Evolutionary conservation across 495 filamentous ascomycete species (phyloP).

Genomic region (Acidiella bohemica): DNA sequence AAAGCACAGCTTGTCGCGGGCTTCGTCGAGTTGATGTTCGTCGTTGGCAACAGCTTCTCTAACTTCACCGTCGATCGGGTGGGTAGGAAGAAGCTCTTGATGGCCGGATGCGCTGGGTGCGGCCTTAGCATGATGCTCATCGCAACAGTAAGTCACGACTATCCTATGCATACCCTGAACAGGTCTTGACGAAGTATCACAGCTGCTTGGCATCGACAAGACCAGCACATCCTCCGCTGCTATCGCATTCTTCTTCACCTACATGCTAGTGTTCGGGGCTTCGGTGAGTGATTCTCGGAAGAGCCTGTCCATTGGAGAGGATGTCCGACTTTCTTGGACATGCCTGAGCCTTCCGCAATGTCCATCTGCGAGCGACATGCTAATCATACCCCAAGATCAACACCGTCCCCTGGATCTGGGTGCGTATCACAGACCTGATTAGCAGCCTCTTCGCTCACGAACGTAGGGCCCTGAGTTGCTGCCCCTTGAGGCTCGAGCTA

Average conservation of each 20-base stretch:
- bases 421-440: no score
- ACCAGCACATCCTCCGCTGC: conserved; percentile 29
- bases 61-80: conserved; percentile 32
- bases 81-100: conserved; percentile 40
- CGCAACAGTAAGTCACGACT: neutral
- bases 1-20: conserved; percentile 22
- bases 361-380: no score
- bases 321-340: no score
- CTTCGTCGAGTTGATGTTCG: conserved; percentile 24
- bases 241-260: conserved; percentile 38
- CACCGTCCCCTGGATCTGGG: no score
- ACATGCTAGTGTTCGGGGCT: conserved; percentile 37
- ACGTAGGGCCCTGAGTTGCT: conserved; percentile 5
- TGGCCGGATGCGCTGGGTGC: conserved; percentile 38
- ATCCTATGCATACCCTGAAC: no score
- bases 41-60: conserved; percentile 34
- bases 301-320: conserved; percentile 13
- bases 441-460: conserved; percentile 1
- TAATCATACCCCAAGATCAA: no score
- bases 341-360: no score
- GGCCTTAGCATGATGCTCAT: conserved; percentile 40
- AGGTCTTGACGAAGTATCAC: no score
- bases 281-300: conserved; percentile 37
- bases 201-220: conserved; percentile 35
- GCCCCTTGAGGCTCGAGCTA: neutral